Conservation (phyloP, 2,329 filamentous ascomycete species). For the Ophiocordyceps sinensis region DNA sequence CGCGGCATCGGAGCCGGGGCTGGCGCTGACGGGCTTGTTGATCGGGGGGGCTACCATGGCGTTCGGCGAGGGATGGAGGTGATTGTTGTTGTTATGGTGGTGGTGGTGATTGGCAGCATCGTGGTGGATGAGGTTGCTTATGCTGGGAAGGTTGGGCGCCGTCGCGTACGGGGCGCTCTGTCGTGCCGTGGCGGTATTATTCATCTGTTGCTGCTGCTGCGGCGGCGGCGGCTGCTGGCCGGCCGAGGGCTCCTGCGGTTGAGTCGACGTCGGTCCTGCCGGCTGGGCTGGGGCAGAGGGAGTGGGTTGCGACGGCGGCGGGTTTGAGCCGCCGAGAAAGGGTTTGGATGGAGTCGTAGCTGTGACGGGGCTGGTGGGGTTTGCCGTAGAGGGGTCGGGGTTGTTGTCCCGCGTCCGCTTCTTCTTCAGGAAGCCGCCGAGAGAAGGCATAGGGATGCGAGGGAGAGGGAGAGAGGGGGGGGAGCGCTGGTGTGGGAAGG, state of each 20-base stretch:
- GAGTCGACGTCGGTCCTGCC: constrained; percentile 5
- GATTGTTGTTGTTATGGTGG: constrained; percentile 7
- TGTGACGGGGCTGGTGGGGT: constrained; percentile 49
- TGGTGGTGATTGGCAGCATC: constrained; percentile 21
- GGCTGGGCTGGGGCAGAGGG: constrained; percentile 3
- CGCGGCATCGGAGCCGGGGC: constrained; percentile 21
- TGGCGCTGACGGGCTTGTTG: constrained; percentile 16
- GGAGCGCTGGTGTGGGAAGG: neutral
- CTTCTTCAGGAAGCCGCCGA: constrained; percentile 95
- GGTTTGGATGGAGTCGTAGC: constrained; percentile 36
- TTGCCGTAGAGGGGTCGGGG: constrained; percentile 52
- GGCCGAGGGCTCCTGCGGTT: constrained; percentile 7
- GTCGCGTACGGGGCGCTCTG: constrained; percentile 11
- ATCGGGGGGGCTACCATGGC: constrained; percentile 11
- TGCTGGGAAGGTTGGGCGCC: constrained; percentile 59
- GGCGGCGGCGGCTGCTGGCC: constrained; percentile 9
- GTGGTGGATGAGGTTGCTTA: constrained; percentile 69
- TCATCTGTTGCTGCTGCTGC: constrained; percentile 9
- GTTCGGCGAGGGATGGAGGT: constrained; percentile 11
- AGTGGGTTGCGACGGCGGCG: constrained; percentile 12
- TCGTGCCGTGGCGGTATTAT: constrained; percentile 12
- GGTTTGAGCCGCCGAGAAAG: constrained; percentile 27
- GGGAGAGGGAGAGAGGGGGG: neutral
- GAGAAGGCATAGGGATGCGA: constrained; percentile 59
- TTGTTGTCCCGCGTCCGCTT: constrained; percentile 91